phyloP scores from a whole-genome alignment of 306 rosid species.

The Cucurbita pepo region DNA sequence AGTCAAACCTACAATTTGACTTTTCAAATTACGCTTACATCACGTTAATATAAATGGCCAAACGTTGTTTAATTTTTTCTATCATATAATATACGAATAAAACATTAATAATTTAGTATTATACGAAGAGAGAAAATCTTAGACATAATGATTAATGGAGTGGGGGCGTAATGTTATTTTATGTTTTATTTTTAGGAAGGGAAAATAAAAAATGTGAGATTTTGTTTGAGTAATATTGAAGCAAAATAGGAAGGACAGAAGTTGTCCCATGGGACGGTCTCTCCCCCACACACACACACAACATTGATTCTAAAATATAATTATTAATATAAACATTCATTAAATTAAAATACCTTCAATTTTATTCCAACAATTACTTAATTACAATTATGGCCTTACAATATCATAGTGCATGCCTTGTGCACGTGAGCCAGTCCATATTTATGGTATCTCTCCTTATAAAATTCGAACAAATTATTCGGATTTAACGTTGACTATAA shows the following conservation, averaged over 20 bases:
- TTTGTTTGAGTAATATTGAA: slow-evolving; percentile 6
- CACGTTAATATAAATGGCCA: no score
- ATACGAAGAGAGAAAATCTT: neutral
- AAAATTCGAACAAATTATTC: neutral
- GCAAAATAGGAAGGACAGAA: neutral
- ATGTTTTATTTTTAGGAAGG: neutral
- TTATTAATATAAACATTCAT: neutral
- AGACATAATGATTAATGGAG: neutral
- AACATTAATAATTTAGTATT: no score
- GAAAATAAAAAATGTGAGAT: neutral
- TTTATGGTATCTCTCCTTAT: neutral
- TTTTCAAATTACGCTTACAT: no score
- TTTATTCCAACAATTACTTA: neutral
- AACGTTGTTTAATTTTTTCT: no score
- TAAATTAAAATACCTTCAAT: neutral
- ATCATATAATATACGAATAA: no score
- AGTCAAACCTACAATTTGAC: no score
- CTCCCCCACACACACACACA: neutral
- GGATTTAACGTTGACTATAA: neutral
- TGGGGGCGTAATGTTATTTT: neutral
- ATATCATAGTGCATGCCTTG: neutral
- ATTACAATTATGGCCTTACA: neutral
- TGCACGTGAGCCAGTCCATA: neutral
- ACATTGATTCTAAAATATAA: neutral
- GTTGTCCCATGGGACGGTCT: neutral